phyloP scores from a whole-genome alignment of 2,329 filamentous ascomycete species.

The Phialemoniopsis sp. region DNA sequence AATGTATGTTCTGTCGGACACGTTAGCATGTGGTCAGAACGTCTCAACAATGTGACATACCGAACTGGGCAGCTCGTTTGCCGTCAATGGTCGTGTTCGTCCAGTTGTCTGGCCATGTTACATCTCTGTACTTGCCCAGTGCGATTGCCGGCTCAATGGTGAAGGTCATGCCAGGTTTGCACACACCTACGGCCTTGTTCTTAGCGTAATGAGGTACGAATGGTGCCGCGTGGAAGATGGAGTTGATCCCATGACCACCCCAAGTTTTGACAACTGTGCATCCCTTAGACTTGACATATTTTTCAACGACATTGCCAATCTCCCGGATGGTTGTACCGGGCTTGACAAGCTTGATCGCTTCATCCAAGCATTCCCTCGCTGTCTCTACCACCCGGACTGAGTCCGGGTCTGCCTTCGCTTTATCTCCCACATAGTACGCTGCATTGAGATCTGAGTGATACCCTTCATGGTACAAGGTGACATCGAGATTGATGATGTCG shows the following conservation, averaged over 20 bases:
- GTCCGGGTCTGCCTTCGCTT: constrained; percentile 76
- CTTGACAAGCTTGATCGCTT: constrained; percentile 85
- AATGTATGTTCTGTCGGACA: constrained; percentile 66
- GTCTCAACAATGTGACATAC: constrained; percentile 37
- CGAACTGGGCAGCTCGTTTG: constrained; percentile 84
- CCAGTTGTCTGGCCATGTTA: constrained; percentile 98
- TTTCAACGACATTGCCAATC: constrained; percentile 90
- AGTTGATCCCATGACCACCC: constrained; percentile 91
- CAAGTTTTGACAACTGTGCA: constrained; percentile 94
- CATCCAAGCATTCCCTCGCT: constrained; percentile 78
- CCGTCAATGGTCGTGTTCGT: constrained; percentile 90
- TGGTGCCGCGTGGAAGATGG: constrained; percentile 84
- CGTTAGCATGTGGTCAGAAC: too few species aligned
- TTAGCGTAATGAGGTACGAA: constrained; percentile 96
- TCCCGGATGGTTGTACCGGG: constrained; percentile 88
- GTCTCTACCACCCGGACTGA: constrained; percentile 87
- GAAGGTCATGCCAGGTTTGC: constrained; percentile 95
- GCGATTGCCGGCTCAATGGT: constrained; percentile 99
- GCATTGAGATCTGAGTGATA: constrained; percentile 96
- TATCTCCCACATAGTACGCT: constrained; percentile 94
- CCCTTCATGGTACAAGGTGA: constrained; percentile 86
- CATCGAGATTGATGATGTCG: constrained; percentile 94
- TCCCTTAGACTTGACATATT: constrained; percentile 76
- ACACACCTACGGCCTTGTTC: constrained; percentile 91
- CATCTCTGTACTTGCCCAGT: constrained; percentile 79